These are phyloP conservation scores for Tylopilus subfusipes DNA, from an alignment of 768 basidiomycete genomes.

Conservation along the genomic window DNA sequence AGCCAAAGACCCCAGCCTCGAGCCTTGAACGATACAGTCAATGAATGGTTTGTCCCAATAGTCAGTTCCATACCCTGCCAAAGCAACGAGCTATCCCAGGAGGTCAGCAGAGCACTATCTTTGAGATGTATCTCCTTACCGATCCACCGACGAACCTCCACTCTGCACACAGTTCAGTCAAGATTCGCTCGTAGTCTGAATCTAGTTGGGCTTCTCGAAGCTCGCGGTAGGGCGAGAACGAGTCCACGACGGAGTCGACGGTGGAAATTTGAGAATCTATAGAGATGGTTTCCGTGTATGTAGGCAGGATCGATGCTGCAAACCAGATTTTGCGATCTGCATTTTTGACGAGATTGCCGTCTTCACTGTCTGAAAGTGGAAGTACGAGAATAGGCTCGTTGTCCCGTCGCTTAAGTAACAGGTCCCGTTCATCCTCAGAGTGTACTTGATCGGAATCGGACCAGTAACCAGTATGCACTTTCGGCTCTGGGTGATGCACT, in stretches of 20 bases:
- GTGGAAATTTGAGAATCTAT: constrained; percentile 25
- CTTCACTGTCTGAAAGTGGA: constrained; percentile 21
- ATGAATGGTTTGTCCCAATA: neutral
- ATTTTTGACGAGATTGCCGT: neutral
- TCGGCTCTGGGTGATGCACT: constrained; percentile 1
- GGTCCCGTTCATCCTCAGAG: constrained; percentile 22
- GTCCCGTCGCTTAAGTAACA: constrained; percentile 9
- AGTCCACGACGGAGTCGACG: constrained; percentile 41
- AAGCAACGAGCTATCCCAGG: constrained; percentile 48
- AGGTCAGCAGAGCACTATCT: neutral
- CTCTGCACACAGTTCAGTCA: constrained; percentile 49
- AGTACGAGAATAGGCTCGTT: constrained; percentile 14
- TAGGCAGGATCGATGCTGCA: constrained; percentile 37
- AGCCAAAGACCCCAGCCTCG: constrained; percentile 62
- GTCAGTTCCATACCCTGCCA: constrained; percentile 47
- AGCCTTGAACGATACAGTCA: constrained; percentile 27
- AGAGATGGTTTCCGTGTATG: constrained; percentile 42
- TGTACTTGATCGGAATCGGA: constrained; percentile 16
- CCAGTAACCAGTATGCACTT: constrained; percentile 21
- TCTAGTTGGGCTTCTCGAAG: constrained; percentile 39
- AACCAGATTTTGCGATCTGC: constrained; percentile 28
- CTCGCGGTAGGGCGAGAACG: constrained; percentile 56
- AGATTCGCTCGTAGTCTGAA: constrained; percentile 49
- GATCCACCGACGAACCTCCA: constrained; percentile 67
- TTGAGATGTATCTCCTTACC: constrained; percentile 33